These are phyloP conservation scores for Yamagishiella unicocca DNA, from an alignment of 139 green algal genomes.

Conservation along the genomic window DNA sequence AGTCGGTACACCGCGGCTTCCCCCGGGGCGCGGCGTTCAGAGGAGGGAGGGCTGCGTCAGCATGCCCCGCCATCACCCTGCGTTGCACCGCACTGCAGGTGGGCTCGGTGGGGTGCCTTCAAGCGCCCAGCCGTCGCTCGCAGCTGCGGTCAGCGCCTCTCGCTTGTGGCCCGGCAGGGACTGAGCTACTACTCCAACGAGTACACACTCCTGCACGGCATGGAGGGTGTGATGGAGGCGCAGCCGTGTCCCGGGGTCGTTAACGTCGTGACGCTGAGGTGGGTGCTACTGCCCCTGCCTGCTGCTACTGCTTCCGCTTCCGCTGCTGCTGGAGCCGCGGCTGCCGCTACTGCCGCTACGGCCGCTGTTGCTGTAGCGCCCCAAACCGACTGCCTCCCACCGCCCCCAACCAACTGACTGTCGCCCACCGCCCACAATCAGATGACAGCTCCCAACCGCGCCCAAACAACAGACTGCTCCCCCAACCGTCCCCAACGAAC, in stretches of 20 bases:
- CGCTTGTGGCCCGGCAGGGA: not conserved
- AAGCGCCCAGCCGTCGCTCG: not conserved
- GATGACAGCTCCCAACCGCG: not conserved
- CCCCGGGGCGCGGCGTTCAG: not conserved
- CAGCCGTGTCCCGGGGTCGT: not conserved
- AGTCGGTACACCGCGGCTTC: not conserved
- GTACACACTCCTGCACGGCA: constrained; percentile 19
- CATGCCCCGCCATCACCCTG: not conserved
- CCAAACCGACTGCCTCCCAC: not conserved
- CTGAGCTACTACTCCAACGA: constrained; percentile 19
- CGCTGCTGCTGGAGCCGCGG: not conserved
- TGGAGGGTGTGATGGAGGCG: not conserved
- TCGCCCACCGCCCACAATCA: not conserved
- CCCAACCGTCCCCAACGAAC: not conserved
- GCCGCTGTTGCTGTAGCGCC: not conserved
- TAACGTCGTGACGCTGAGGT: constrained; percentile 39
- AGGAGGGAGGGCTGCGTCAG: not conserved
- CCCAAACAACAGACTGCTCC: not conserved
- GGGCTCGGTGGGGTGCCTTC: constrained; percentile 5
- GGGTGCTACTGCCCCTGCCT: not conserved
- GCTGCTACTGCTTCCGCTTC: not conserved
- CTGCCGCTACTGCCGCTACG: not conserved
- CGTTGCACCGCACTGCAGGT: not conserved
- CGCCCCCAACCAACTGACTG: not conserved
- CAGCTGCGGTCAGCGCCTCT: not conserved